Percentiles rank a stretch among this genome's conserved stretches.
Conservation (phyloP, 2,329 filamentous ascomycete species). For the Mycogone perniciosa region DNA sequence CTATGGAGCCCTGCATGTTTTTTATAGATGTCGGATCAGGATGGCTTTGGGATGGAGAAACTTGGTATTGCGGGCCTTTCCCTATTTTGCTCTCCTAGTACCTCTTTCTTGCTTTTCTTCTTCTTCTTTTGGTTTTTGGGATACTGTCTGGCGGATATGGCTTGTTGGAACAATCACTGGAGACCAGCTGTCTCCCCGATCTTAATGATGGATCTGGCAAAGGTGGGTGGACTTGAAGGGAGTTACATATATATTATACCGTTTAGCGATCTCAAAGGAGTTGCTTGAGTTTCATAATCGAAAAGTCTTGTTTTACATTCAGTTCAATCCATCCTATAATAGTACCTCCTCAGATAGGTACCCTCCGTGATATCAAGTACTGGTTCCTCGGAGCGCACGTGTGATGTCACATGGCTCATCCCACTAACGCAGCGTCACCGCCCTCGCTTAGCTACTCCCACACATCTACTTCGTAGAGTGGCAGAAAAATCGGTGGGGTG, state of each 20-base stretch:
- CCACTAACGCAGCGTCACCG: constrained; percentile 23
- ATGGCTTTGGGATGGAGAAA: constrained; percentile 4
- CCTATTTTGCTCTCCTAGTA: not conserved
- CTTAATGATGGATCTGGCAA: constrained; percentile 1
- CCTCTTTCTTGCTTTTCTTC: not conserved
- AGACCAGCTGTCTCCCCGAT: constrained; percentile 6
- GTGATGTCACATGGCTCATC: constrained; percentile 17
- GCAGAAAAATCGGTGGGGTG: constrained; percentile 37
- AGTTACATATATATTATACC: not conserved
- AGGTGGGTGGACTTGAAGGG: constrained; percentile 1
- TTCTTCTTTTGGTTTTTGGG: not conserved
- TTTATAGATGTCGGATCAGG: constrained; percentile 9
- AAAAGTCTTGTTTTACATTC: not conserved
- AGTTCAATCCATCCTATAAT: not conserved
- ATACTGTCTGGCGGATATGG: constrained; percentile 3
- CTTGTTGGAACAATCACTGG: not conserved
- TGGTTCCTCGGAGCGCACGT: constrained; percentile 14
- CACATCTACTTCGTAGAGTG: constrained; percentile 28
- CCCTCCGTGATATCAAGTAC: too few species aligned
- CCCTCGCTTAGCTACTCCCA: constrained; percentile 35
- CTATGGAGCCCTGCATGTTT: constrained; percentile 8
- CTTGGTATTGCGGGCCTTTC: constrained; percentile 1
- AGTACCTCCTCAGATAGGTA: too few species aligned
- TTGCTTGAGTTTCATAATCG: too few species aligned
- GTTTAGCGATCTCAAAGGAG: not conserved